Base-by-base conservation (phyloP, 345 rosid species). In the Moricandia moricandioides region DNA sequence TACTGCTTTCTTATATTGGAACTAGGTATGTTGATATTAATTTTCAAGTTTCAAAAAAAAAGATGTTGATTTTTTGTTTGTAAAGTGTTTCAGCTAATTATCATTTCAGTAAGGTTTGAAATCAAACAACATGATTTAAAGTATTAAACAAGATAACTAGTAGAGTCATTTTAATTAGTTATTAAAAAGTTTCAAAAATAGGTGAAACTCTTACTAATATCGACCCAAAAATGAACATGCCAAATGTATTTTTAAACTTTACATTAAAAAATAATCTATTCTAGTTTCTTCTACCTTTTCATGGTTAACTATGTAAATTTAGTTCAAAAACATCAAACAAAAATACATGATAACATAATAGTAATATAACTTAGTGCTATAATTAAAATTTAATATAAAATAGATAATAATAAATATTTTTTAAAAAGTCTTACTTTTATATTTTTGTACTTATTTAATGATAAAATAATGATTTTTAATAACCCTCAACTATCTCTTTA, bases 201-300 rank as follows among this genome's bases (percentile, higher is more conserved):
- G 17, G 54, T 17, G 3, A 40, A 29, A 61, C 13, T 68, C 24
- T 68, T 62, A 16, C 62, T 74, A 52, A 18, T 69, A 57, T 69
- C 69, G 35, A 29, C 70, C 17, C 37, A 27, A 58, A 33, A 75
- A 0, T 21, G 24, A 68, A 61, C 63, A 52, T 69, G 74, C 62
- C 63, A 69, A 68, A 39, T 69, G 71, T 57, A 63, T 77, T 61
- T 70, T 69, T 56, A 77, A 77, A 77, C 62, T 45, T 70, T 60
- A 60, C 45, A 70, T 49, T 65, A 0, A 58, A 57, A 45, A 31
- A 61, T 77, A 45, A 65, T 77, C 27, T 57, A 17, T 52, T 62
- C 52, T 54, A 69, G 27, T 52, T 66, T 14, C 14, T 74, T 66
- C 63, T 49, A 45, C 12, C 49, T 35, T 60, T 12, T 62, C 57